Conservation (phyloP, 2,329 filamentous ascomycete species). For the Tolypocladium endophyticum region DNA sequence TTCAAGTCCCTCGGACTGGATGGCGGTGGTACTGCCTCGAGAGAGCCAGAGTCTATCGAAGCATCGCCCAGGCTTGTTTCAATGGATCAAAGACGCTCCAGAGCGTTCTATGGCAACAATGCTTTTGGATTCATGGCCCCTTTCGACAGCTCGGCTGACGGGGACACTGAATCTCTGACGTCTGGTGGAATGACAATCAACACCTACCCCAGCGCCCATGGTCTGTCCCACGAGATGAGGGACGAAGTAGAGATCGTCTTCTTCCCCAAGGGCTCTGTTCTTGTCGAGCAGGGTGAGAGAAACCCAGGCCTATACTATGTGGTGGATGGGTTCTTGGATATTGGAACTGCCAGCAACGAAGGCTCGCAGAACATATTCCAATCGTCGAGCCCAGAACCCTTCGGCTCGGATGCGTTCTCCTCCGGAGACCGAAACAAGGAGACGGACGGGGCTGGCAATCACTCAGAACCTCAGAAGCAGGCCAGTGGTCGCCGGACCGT, state of each 20-base stretch:
- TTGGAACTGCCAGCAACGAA: constrained; percentile 56
- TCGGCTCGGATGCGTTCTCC: constrained; percentile 7
- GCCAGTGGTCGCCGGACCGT: constrained; percentile 54
- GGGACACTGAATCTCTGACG: constrained; percentile 76
- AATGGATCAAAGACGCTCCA: constrained; percentile 71
- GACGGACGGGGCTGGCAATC: not conserved
- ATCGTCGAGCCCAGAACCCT: constrained; percentile 12
- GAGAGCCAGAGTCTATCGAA: constrained; percentile 66
- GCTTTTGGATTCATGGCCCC: constrained; percentile 88
- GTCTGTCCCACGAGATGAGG: constrained; percentile 67
- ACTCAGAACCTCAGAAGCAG: constrained; percentile 19
- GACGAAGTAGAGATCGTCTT: constrained; percentile 95
- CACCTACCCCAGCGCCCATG: constrained; percentile 53
- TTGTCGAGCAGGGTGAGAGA: constrained; percentile 95
- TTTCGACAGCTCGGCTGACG: constrained; percentile 64
- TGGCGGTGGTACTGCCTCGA: constrained; percentile 51
- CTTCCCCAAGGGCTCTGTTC: constrained; percentile 86
- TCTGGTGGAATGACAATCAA: constrained; percentile 55
- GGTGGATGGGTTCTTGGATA: constrained; percentile 91
- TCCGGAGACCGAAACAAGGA: not conserved
- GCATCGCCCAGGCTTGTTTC: constrained; percentile 77
- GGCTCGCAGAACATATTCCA: constrained; percentile 22
- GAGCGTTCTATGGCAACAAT: constrained; percentile 58
- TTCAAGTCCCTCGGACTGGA: constrained; percentile 86
- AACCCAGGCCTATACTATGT: constrained; percentile 96